Percentiles rank a stretch among this genome's conserved stretches.
Evolutionary conservation across 805 yeast genomes (phyloP).

Genomic region (Metschnikowia shivogae): DNA sequence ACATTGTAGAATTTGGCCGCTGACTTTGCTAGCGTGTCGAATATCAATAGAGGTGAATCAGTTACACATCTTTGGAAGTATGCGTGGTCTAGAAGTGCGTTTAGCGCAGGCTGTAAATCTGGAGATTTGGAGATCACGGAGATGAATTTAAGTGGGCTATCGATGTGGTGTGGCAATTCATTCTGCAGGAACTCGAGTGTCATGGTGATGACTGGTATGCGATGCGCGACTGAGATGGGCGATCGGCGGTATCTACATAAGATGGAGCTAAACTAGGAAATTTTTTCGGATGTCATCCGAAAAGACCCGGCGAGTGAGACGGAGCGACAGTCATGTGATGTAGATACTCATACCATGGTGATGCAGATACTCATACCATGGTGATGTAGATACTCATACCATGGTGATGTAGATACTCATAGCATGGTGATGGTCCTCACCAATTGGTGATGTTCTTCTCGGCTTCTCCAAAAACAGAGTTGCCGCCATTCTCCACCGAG

Average conservation of each 20-base stretch:
- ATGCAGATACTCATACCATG: too few species aligned
- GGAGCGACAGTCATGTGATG: too few species aligned
- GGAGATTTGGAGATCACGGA: constrained; percentile 7
- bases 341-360: too few species aligned
- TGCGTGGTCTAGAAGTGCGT: neutral
- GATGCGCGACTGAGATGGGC: neutral
- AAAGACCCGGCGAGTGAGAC: too few species aligned
- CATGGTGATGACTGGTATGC: neutral
- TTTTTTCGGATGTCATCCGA: too few species aligned
- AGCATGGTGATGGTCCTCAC: constrained; percentile 40
- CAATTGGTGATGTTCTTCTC: constrained; percentile 86
- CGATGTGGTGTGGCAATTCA: constrained; percentile 8
- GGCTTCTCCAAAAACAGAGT: constrained; percentile 87
- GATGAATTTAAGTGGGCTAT: constrained; percentile 8
- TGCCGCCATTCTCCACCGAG: constrained; percentile 43
- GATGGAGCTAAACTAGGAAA: too few species aligned
- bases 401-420: too few species aligned
- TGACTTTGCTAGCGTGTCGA: neutral
- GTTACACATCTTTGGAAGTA: constrained; percentile 3
- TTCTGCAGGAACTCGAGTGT: neutral
- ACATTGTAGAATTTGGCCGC: constrained; percentile 3
- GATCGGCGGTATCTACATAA: too few species aligned
- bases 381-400: too few species aligned
- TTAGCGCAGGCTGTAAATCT: neutral
- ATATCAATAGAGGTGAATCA: neutral